Base-by-base conservation (phyloP, 2,329 filamentous ascomycete species). In the Sporothrix inflata region DNA sequence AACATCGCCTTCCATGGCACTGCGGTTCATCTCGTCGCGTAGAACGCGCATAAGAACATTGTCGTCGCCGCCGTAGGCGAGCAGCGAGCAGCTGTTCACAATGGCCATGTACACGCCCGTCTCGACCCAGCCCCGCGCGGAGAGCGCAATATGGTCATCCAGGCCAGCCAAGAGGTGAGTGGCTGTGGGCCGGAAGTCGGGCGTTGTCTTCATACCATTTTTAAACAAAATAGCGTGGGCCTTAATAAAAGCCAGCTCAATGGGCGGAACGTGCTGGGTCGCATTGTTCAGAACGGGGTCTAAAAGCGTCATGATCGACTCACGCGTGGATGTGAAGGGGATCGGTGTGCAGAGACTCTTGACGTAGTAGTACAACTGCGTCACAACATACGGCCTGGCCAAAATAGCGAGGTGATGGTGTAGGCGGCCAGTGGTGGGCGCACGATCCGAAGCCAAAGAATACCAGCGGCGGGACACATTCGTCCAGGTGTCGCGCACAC, bases 391-490 rank as follows among this genome's bases (percentile, higher is more conserved):
- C 0, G 91, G 91, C 0, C 91, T 82, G 0, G 92, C 91, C 0
- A 95, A 80, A 34, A 95, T 94, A 0, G 94, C 95, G 0, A 98
- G 83, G 77, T 98, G 94, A 76, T 98, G 94, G 73, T 97, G 96
- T 0, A 98, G 84, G 0, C 94, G 85, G 0, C 95, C 95, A 0
- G 92, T 90, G 0, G 87, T 87, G 0, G 94, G 93, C 0, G 89
- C 89, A 38, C 90, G 90, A 75, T 97, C 92, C 0, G 92, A 92
- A 0, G 93, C 93, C 76, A 92, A 92, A 2, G 88, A 90, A 75
- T 97, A 98, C 96, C 95, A 98, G 55, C 91, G 90, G 0, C 91
- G 84, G 0, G 92, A 92, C 0, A 97, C 92, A 0, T 87, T 86
- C 0, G 92, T 92, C 95, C 95, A 98, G 0, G 90, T 88, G 66